Evolutionary conservation across 495 filamentous ascomycete genomes (phyloP), one percentile per base, ranked within the genome.

Genomic region (Bathelium albidoporum): DNA sequence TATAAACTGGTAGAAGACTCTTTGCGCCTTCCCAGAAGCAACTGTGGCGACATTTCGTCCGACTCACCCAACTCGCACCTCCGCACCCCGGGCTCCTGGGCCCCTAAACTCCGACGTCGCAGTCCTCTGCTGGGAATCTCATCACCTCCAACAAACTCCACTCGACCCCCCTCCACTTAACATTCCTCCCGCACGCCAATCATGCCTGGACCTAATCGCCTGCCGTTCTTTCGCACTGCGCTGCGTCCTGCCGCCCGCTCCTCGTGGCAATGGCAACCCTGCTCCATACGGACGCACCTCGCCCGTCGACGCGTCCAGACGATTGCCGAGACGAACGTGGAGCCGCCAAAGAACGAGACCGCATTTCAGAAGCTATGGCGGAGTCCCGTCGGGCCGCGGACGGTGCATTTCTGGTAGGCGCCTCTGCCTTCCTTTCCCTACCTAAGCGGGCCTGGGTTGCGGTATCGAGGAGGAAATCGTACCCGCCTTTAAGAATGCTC

Each of bases 381-480:
- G 75, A 91, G 89, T 76, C 88, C 89, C 20, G 77, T 95, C 62
- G 91, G 91, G 31, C 72, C 95, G 36, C 95, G 96, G 85, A 98
- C 94, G 62, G 91, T 98, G 72, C 94, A 98, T 76, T 98, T 98
- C 79, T 98, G 94, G 87, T 94, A 98, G 97, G 87, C 87, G 89
- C 82, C 69, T 75, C 28, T 32, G n/a, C 12, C 55, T 43, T 10
- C 32, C 31, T 28, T 63, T 45, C 41, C 18, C 20, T 22, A n/a
- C n/a, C n/a, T n/a, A n/a, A n/a, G n/a, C n/a, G n/a, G 26, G n/a
- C 68, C 12, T 59, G 22, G 28, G 58, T 44, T 28, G 41, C 29
- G 43, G 28, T 32, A 62, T 44, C 20, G 36, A 59, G 9, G 4
- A 28, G 26, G n/a, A n/a, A n/a, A n/a, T n/a, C n/a, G n/a, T n/a